Evolutionary conservation across 352 stramenopile genomes (phyloP).

Genomic region (Albugo laibachii): DNA sequence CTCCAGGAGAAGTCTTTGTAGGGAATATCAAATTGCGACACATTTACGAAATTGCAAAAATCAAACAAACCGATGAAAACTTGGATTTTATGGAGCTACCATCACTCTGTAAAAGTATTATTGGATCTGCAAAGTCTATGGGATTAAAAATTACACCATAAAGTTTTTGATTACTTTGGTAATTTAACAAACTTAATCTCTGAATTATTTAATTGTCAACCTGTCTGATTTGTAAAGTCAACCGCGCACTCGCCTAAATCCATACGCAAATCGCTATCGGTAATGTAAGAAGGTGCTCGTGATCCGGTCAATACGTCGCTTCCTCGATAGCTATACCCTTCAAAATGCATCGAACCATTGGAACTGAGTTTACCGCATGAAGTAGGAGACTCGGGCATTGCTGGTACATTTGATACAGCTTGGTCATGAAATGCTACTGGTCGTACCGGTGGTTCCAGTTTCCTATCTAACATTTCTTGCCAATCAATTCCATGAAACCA

Average conservation of each 20-base stretch:
- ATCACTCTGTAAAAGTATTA: constrained; percentile 84
- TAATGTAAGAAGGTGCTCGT: constrained; percentile 59
- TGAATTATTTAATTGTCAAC: background rate
- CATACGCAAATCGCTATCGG: constrained; percentile 73
- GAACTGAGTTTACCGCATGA: constrained; percentile 9
- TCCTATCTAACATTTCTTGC: constrained; percentile 40
- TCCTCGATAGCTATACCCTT: constrained; percentile 78
- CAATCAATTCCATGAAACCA: constrained; percentile 68
- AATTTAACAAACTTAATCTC: constrained; percentile 3
- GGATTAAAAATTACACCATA: constrained; percentile 57
- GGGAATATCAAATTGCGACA: constrained; percentile 85
- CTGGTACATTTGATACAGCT: constrained; percentile 63
- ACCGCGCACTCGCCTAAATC: constrained; percentile 25
- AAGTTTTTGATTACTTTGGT: constrained; percentile 14
- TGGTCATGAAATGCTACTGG: constrained; percentile 24
- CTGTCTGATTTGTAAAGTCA: too few species aligned
- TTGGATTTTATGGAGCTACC: constrained; percentile 83
- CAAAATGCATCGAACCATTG: constrained; percentile 64
- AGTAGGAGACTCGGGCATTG: constrained; percentile 55
- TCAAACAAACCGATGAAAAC: constrained; percentile 92
- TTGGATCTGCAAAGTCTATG: constrained; percentile 85
- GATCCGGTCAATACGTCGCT: constrained; percentile 63
- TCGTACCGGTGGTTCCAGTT: constrained; percentile 47
- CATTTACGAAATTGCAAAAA: constrained; percentile 96
- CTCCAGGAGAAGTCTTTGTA: constrained; percentile 46